Base-by-base conservation (phyloP, 345 rosid species). In the Eutrema heterophyllum region DNA sequence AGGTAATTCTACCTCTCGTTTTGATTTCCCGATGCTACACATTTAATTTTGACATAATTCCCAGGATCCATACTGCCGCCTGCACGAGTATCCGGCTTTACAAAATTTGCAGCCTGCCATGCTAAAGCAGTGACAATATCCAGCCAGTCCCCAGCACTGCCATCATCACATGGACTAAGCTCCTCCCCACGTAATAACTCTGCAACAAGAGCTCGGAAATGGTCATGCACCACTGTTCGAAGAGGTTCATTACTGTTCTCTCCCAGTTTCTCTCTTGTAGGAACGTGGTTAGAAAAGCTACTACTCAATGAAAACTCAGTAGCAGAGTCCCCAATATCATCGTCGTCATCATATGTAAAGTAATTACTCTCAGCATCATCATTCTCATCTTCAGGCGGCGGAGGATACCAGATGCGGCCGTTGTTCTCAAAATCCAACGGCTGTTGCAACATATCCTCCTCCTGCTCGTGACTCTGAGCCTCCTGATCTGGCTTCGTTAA, bases 51-150 rank as follows among this genome's bases (percentile, higher is more conserved):
- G 73, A 96, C 96, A 77, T 96, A 96, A 70, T 96, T 81, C 63
- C 75, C 89, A 4, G 99, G 99, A 82, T 96, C 99, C 99, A 96
- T 96, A 82, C 98, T 96, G 72, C 98, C 99, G 26, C 98, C 99
- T 71, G 79, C 86, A 81, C 97, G 89, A 69, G 97, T 96, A 81
- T 96, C 97, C 10, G 99, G 99, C 79, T 89, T 96, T 70, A 96
- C 96, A 78, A 84, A 96, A 76, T 72, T 90, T 0, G 99, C 99
- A 78, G 98, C 98, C 83, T 92, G 96, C 97, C 94, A 90, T 11
- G 99, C 96, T 71, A 92, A 41, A 67, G 76, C 48, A 7, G 98
- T 87, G 71, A 96, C 84, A 67, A 89, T 83, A 78, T 89, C 95
- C 64, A 90, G 83, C 99, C 99, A 96, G 76, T 85, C 88, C 15